Conservation (phyloP, 208 protist species). For the Leishmania tarentolae region DNA sequence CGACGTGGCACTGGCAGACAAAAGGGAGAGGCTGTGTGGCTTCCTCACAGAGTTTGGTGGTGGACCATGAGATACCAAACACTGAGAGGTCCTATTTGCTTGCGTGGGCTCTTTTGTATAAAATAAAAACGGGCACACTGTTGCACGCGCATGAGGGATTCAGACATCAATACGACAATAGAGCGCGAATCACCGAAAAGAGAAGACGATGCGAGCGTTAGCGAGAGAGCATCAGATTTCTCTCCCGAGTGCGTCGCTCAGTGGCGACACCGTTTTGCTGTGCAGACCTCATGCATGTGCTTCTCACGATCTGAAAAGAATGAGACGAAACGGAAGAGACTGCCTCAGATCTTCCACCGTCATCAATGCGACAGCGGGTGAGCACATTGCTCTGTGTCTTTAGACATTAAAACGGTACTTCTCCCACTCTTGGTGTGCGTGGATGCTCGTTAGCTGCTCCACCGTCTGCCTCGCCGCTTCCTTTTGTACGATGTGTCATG, state of each 20-base stretch:
- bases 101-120: neutral
- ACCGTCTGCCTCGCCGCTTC: neutral
- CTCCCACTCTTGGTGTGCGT: neutral
- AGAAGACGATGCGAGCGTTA: too few species aligned
- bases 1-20: neutral
- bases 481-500: neutral
- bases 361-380: neutral
- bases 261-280: neutral
- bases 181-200: too few species aligned
- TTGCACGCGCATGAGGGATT: neutral
- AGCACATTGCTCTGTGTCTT: neutral
- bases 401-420: neutral
- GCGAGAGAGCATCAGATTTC: neutral
- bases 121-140: neutral
- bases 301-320: neutral
- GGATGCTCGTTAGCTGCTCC: neutral
- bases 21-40: neutral
- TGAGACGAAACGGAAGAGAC: neutral
- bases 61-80: too few species aligned
- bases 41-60: neutral
- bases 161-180: neutral
- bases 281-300: neutral
- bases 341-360: neutral
- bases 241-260: neutral
- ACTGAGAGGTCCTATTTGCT: neutral